Evolutionary conservation across 805 yeast genomes (phyloP).

Genomic region (Zygotorulaspora florentina): DNA sequence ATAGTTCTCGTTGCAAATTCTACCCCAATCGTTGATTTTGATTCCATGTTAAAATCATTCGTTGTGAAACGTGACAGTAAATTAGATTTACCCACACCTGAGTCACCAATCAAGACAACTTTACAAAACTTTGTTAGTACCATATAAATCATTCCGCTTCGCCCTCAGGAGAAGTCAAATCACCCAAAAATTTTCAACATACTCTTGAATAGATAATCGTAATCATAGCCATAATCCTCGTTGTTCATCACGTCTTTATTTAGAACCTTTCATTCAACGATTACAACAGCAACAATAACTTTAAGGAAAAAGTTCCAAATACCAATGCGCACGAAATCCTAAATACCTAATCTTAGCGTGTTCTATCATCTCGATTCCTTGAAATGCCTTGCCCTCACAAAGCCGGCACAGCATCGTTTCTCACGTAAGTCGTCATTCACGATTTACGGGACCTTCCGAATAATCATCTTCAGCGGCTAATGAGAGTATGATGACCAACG

Average conservation of each 20-base stretch:
- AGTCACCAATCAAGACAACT: conserved; percentile 94
- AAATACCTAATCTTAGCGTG: too few relatives aligned
- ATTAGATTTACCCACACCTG: conserved; percentile 96
- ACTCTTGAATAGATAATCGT: conserved; percentile 87
- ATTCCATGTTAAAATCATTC: conserved; percentile 91
- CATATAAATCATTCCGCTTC: not conserved
- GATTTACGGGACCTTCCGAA: too few relatives aligned
- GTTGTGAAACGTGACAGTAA: conserved; percentile 89
- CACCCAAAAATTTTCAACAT: conserved; percentile 20
- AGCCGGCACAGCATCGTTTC: too few relatives aligned
- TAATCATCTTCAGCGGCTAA: too few relatives aligned
- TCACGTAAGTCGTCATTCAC: too few relatives aligned
- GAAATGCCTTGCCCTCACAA: too few relatives aligned
- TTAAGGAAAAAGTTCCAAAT: too few relatives aligned
- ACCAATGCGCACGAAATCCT: too few relatives aligned
- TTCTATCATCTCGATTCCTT: too few relatives aligned
- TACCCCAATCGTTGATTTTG: conserved; percentile 94
- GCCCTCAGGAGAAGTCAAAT: not conserved
- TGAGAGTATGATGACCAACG: too few relatives aligned
- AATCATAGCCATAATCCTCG: conserved; percentile 73
- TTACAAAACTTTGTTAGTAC: not conserved
- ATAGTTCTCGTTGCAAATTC: conserved; percentile 97
- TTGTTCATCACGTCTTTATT: conserved; percentile 25
- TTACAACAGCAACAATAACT: not conserved
- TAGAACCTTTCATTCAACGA: conserved; percentile 1